phyloP scores from a whole-genome alignment of 768 basidiomycete genomes.

The Fistulinella prunicolor region DNA sequence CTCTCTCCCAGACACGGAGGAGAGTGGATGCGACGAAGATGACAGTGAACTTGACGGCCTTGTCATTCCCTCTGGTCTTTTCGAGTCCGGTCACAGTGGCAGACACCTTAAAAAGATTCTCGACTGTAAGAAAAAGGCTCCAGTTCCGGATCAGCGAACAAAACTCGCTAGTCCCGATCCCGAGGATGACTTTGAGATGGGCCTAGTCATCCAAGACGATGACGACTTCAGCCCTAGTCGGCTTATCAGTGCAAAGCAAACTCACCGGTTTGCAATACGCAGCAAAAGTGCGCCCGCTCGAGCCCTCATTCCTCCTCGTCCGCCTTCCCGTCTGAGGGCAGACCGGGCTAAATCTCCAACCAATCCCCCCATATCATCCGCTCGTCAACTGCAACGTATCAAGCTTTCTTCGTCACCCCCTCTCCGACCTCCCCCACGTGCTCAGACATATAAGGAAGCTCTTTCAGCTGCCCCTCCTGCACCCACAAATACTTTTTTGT shows the following conservation, averaged over 20 bases:
- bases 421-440: slow-evolving; percentile 46
- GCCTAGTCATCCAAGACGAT: slow-evolving; percentile 81
- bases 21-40: slow-evolving; percentile 63
- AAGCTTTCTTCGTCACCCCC: slow-evolving; percentile 71
- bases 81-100: slow-evolving; percentile 65
- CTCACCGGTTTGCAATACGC: slow-evolving; percentile 45
- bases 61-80: slow-evolving; percentile 71
- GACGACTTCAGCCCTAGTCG: slow-evolving; percentile 79
- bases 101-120: slow-evolving; percentile 49
- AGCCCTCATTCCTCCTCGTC: slow-evolving; percentile 48
- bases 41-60: slow-evolving; percentile 80
- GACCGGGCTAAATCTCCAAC: slow-evolving; percentile 73
- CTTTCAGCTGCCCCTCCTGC: slow-evolving; percentile 47
- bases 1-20: slow-evolving; percentile 68
- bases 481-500: slow-evolving; percentile 55
- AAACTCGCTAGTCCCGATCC: slow-evolving; percentile 58
- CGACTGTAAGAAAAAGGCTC: slow-evolving; percentile 52
- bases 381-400: slow-evolving; percentile 64
- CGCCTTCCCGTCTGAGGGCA: slow-evolving; percentile 57
- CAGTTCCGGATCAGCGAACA: slow-evolving; percentile 51
- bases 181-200: slow-evolving; percentile 85
- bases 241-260: slow-evolving; percentile 50
- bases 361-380: slow-evolving; percentile 66
- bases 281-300: slow-evolving; percentile 61
- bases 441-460: slow-evolving; percentile 58